Base-by-base conservation (phyloP, 202 grass and related monocot genomes). In the Alloteropsis angusta region DNA sequence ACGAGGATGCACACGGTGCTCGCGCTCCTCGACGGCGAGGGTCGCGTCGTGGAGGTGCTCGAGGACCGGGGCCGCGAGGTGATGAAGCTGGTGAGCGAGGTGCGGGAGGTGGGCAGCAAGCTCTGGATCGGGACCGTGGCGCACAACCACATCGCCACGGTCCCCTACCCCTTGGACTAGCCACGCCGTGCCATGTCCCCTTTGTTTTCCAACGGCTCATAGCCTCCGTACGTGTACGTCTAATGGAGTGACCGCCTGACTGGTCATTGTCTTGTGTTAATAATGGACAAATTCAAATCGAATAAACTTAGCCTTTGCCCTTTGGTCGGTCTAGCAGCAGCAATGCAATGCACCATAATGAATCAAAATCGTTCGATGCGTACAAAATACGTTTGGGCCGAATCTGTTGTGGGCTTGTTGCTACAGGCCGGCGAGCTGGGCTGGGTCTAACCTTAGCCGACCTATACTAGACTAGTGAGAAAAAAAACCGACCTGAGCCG, bases 41-140 rank as follows among this genome's bases (percentile, higher is more conserved):
- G 94, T 6, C 86, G 79, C 28, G 76, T 87, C 2, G 62, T 93
- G 6, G 91, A 92, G 43, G 91, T 93, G 79, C 94, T 93, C 7
- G 94, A 97, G 71, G 94, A 97, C 79, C 61, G 73, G 68, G 82
- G 53, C 43, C 89, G 89, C 22, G 91, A 97, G 85, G 91, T 97
- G 23, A 90, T 97, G 89, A 88, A 83, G 77, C 79, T 97, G 52
- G 89, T 97, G 42, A 97, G 94, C 70, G 94, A 93, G 76, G 91
- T 97, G 23, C 83, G 94, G 78, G 88, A 97, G 82, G 88, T 90
- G 18, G 59, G 84, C 13, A 63, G 73, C 52, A 97, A 91, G 75
- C 75, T 97, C 68, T 97, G 94, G 94, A 92, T 97, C 62, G 91
- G 91, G 46, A 93, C 88, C 17, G 94, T 97, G 6, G 94, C 91